These are phyloP conservation scores for Fusarium cyanostomum DNA, from an alignment of 2,329 filamentous ascomycete species.

Conservation along the genomic window DNA sequence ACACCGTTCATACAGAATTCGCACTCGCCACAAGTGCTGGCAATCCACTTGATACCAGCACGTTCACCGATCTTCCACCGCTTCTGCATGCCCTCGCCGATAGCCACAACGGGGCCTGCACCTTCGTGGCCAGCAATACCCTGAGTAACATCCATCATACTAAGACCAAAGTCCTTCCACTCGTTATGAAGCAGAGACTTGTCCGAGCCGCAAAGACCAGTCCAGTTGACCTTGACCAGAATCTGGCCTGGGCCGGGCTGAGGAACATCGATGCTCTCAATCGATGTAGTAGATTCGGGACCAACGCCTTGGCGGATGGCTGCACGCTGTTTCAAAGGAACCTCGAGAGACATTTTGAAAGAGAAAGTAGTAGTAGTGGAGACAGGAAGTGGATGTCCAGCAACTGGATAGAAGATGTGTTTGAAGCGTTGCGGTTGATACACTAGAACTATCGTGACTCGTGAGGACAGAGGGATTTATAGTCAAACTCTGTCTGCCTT, in stretches of 20 bases:
- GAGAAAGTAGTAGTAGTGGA: neutral
- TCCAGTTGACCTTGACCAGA: constrained; percentile 39
- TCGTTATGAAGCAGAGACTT: constrained; percentile 40
- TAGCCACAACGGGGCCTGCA: constrained; percentile 82
- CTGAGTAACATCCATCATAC: constrained; percentile 23
- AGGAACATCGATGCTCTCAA: constrained; percentile 31
- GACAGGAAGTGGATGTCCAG: neutral
- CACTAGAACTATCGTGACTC: accelerated
- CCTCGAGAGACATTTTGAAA: constrained; percentile 24
- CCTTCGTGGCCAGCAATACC: constrained; percentile 76
- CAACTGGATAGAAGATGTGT: neutral
- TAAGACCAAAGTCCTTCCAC: constrained; percentile 36
- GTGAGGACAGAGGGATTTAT: neutral
- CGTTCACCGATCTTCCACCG: constrained; percentile 78
- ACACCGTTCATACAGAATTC: constrained; percentile 76
- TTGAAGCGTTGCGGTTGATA: neutral
- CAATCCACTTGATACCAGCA: constrained; percentile 89
- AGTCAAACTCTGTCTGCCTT: neutral
- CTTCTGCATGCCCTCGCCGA: constrained; percentile 77
- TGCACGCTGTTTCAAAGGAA: constrained; percentile 33
- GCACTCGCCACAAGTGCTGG: constrained; percentile 82
- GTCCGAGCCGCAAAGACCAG: constrained; percentile 40
- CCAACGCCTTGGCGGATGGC: constrained; percentile 37
- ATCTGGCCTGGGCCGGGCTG: constrained; percentile 35
- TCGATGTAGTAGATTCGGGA: constrained; percentile 13